A percentile compares a stretch with the other conserved stretches of the same genome.
Evolutionary conservation across 2,329 filamentous ascomycete species (phyloP).

Genomic region (Talaromyces sp.): DNA sequence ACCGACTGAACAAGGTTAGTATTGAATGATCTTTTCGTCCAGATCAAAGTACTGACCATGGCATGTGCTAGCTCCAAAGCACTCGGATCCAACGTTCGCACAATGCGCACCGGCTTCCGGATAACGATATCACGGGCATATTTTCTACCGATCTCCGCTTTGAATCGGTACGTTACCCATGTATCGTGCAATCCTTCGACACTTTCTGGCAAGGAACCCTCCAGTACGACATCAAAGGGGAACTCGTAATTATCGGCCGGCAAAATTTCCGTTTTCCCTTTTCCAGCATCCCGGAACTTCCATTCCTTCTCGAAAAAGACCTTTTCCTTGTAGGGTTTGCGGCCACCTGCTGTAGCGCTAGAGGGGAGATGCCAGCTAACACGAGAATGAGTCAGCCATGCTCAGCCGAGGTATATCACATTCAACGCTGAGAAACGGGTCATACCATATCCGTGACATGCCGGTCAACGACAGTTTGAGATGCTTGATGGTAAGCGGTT

Average conservation of each 20-base stretch:
- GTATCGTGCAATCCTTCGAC: constrained; percentile 84
- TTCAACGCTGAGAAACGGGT: background rate
- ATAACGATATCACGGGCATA: constrained; percentile 81
- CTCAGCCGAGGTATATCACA: background rate
- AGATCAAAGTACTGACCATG: constrained; percentile 56
- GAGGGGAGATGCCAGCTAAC: constrained; percentile 36
- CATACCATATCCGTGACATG: constrained; percentile 65
- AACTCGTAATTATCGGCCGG: constrained; percentile 78
- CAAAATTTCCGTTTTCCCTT: constrained; percentile 54
- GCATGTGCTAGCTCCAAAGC: constrained; percentile 77
- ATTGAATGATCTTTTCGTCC: background rate
- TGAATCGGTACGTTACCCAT: constrained; percentile 84
- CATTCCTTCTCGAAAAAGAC: constrained; percentile 67
- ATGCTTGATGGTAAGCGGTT: constrained; percentile 68
- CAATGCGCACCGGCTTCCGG: constrained; percentile 73
- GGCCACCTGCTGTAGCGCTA: constrained; percentile 34
- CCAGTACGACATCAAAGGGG: constrained; percentile 71
- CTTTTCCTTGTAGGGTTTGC: constrained; percentile 41
- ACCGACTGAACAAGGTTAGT: constrained; percentile 54
- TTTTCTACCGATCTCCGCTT: constrained; percentile 86
- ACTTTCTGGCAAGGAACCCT: constrained; percentile 71
- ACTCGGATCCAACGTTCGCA: constrained; percentile 71
- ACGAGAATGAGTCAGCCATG: background rate
- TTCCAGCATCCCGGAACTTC: constrained; percentile 59
- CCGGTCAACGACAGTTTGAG: constrained; percentile 69